Base-by-base conservation (phyloP, 2,329 filamentous ascomycete species). In the Monosporascus cannonballus region DNA sequence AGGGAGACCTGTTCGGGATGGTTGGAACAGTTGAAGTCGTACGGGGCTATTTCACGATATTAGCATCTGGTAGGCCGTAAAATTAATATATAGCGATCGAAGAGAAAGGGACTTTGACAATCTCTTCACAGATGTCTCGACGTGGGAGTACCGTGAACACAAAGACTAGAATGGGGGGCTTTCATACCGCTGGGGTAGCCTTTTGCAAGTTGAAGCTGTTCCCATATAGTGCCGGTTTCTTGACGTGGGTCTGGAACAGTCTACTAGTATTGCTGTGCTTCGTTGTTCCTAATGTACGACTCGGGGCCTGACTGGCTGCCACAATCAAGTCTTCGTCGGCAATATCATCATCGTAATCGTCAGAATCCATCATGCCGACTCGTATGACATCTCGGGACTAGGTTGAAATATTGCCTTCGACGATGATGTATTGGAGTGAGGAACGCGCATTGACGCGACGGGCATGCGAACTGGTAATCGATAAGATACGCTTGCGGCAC, bases 301-400 rank as follows among this genome's bases (percentile, higher is more conserved):
- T 53, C 66, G 57, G 58, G 18, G 69, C 69, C 56, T 84, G 78
- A 38, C 79, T 83, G 22, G 84, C 74, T 6, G 78, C 84, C 37
- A 78, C 71, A 45, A 87, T 74, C 54, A 89, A 71, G 58, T 86
- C 85, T 61, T 86, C 85, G 55, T 89, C 85, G 50, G 80, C 77
- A 50, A 87, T 77, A 56, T 80, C 78, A 55, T 83, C 83, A 54
- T 83, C 83, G 62, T 83, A 87, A 46, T 85, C 82, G 58, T 87
- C 81, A 54, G 72, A 76, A 54, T 81, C 76, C 79, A 81, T 80
- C 46, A 46, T 60, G 49, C 50, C 34, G 44, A 55, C 9, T 20
- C 11, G 60, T 62, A 59, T 34, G n/a, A 64, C 65, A 44, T 55
- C 25, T 47, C 51, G 54, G 54, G 49, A 67, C 64, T 62, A 11